Evolutionary conservation across 179 eudicot genomes (phyloP), one percentile per base, ranked within the genome.

Genomic region (Patellifolia procumbens): DNA sequence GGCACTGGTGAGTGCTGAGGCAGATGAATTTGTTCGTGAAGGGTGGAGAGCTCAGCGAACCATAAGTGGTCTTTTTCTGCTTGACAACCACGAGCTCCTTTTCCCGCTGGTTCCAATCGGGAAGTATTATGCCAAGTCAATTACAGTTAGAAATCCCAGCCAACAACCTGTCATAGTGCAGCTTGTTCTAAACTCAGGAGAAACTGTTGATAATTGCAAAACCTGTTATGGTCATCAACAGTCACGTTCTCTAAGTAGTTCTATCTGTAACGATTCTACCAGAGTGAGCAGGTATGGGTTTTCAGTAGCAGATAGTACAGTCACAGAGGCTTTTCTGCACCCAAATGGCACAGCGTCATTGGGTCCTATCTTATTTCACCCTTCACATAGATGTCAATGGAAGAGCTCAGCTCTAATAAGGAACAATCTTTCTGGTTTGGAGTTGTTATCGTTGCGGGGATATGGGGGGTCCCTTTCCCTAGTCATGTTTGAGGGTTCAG

Each of bases 391-490:
- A 53, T 94, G 98, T 82, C 85, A 76, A 32, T 94, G 97, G 97
- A 90, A 46, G 74, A 89, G 92, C 69, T 94, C 90, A 42, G 96
- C 87, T 73, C 80, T 94, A 45, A 79, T 92, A 73, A 86, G 97
- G 81, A 94, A 84, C 87, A 90, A 92, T 84, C 89, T 89, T 51
- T 90, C 96, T 62, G 98, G 97, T 63, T 88, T 90, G 26, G 98
- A 90, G 86, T 86, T 84, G 89, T 68, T 93, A 52, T 75, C 90
- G 71, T 74, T 93, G 66, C 90, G 70, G 67, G 97, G 95, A 45
- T 86, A 76, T 73, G 97, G 98, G n/a, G 98, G 96, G 8, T 90
- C 87, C 39, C 78, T 78, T 55, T 92, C 98, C 48, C 66, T 94
- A 32, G 81, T 74, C 53, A 79, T 94, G 81, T 83, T 85, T 60